Conservation (phyloP, 148 eudicot genomes). For the Linanthus parryae region DNA sequence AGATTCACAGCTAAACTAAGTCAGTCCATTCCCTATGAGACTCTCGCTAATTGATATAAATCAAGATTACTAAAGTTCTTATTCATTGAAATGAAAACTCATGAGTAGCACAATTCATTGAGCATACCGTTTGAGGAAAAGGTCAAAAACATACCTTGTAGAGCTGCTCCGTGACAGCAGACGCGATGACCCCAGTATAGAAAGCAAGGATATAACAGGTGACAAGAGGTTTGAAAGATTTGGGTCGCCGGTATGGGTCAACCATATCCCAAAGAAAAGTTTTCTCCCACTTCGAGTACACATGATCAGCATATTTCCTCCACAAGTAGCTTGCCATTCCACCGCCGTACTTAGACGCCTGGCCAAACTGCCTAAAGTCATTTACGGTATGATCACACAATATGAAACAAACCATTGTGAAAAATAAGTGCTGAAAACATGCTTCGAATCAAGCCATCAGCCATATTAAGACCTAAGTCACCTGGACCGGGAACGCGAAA, state of each 20-base stretch:
- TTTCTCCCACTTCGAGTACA: constrained; percentile 70
- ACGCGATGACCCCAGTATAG: constrained; percentile 84
- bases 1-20: too few species aligned
- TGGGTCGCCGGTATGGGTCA: constrained; percentile 79
- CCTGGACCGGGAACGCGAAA: too few species aligned
- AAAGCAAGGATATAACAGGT: constrained; percentile 66
- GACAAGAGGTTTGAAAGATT: constrained; percentile 83
- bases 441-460: too few species aligned
- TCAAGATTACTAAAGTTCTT: not conserved
- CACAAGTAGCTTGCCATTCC: constrained; percentile 77
- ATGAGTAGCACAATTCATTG: constrained; percentile 2
- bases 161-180: constrained; percentile 87
- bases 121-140: not conserved
- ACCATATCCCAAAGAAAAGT: constrained; percentile 83
- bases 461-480: too few species aligned
- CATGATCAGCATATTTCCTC: constrained; percentile 85
- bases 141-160: constrained; percentile 44
- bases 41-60: too few species aligned
- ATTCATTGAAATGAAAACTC: not conserved
- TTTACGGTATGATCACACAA: too few species aligned
- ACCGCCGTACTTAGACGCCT: too few species aligned
- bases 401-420: too few species aligned
- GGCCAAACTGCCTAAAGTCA: too few species aligned
- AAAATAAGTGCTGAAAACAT: too few species aligned
- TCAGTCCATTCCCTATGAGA: too few species aligned